Conservation (phyloP, 192 early-diverging fungal species). For the Backusella westeae region DNA sequence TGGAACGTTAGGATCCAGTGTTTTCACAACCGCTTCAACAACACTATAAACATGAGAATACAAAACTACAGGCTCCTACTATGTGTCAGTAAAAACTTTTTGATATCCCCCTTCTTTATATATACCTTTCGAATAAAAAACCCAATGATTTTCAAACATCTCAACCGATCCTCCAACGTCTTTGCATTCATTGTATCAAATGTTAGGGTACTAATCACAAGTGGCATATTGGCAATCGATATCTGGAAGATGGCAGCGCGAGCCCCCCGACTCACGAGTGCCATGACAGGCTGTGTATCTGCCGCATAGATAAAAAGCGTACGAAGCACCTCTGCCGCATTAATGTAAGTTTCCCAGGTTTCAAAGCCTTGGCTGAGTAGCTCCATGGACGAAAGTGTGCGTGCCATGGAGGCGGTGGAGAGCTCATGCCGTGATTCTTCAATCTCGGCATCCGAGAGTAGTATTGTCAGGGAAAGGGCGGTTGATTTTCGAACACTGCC, state of each 20-base stretch:
- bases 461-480: slow-evolving; percentile 63
- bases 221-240: slow-evolving; percentile 56
- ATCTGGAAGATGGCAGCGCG: slow-evolving; percentile 71
- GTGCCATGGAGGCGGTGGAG: slow-evolving; percentile 5
- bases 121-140: slow-evolving; percentile 73
- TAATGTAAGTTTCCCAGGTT: slow-evolving; percentile 75
- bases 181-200: slow-evolving; percentile 74
- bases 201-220: slow-evolving; percentile 73
- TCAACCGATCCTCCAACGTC: slow-evolving; percentile 51
- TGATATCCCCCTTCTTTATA: not conserved
- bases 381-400: slow-evolving; percentile 49
- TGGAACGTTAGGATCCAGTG: slow-evolving; percentile 76
- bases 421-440: slow-evolving; percentile 35
- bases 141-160: slow-evolving; percentile 64
- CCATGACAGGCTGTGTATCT: slow-evolving; percentile 34
- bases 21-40: slow-evolving; percentile 78
- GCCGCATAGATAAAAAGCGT: slow-evolving; percentile 58
- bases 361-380: slow-evolving; percentile 70
- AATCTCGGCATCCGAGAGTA: slow-evolving; percentile 59
- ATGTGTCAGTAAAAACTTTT: not conserved
- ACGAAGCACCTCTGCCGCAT: slow-evolving; percentile 58
- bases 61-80: slow-evolving; percentile 66
- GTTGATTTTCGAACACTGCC: slow-evolving; percentile 54
- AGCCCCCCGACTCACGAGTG: slow-evolving; percentile 54
- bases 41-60: slow-evolving; percentile 60